Evolutionary conservation across 2,329 filamentous ascomycete species (phyloP).

Genomic region (Colletotrichum sansevieriae): DNA sequence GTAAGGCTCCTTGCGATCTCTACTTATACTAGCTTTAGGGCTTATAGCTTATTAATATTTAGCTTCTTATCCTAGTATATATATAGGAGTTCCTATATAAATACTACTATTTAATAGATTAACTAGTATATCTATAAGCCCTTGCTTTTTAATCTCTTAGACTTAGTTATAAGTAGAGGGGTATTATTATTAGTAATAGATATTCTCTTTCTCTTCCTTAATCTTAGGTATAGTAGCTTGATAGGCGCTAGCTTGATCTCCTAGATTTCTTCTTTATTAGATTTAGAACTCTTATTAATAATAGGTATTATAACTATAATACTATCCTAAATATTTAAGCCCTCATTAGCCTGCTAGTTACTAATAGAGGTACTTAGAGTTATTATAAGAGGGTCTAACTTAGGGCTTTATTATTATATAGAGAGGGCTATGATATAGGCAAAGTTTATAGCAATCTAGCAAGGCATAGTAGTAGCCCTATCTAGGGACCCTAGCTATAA

Average conservation of each 20-base stretch:
- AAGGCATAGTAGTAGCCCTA: not conserved
- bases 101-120: not conserved
- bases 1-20: not conserved
- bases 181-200: not conserved
- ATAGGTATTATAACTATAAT: too few relatives aligned
- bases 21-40: not conserved
- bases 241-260: not conserved
- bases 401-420: not conserved
- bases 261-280: not conserved
- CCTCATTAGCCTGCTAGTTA: too few relatives aligned
- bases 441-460: not conserved
- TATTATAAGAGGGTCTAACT: not conserved
- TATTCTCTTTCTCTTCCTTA: not conserved
- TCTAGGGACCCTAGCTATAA: not conserved
- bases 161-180: not conserved
- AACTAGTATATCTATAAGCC: not conserved
- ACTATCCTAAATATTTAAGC: too few relatives aligned
- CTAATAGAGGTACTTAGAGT: not conserved
- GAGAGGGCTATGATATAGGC: not conserved
- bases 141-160: not conserved
- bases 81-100: too few relatives aligned
- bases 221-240: not conserved
- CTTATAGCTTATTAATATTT: too few relatives aligned
- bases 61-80: too few relatives aligned
- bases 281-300: too few relatives aligned